phyloP scores from a whole-genome alignment of 306 rosid genomes.

The Myrica gale region DNA sequence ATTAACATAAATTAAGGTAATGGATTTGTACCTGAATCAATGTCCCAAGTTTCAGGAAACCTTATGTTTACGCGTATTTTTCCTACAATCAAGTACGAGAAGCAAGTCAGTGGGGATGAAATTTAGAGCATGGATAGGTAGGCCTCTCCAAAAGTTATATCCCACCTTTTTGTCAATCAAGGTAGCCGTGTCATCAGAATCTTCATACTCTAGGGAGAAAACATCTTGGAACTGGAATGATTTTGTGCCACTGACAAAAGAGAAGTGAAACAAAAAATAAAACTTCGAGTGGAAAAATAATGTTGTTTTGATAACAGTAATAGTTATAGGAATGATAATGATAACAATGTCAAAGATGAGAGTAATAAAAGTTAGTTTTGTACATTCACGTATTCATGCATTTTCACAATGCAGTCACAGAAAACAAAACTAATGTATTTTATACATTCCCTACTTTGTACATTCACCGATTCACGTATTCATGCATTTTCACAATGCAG shows the following conservation, averaged over 20 bases:
- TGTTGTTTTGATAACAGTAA: background rate
- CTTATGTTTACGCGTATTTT: too few relatives aligned
- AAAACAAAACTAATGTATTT: background rate
- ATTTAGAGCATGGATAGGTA: conserved; percentile 20
- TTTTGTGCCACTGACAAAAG: conserved; percentile 61
- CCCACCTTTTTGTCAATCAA: conserved; percentile 95
- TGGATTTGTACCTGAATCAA: too few relatives aligned
- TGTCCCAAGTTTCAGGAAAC: too few relatives aligned
- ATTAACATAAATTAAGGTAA: too few relatives aligned
- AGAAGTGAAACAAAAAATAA: too few relatives aligned
- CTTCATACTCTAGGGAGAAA: conserved; percentile 88
- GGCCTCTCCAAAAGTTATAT: conserved; percentile 22
- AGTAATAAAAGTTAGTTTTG: conserved; percentile 7
- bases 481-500: conserved; percentile 21
- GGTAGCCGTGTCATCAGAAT: conserved; percentile 82
- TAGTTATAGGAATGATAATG: background rate
- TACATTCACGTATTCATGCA: conserved; percentile 19
- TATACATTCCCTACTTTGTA: conserved; percentile 60
- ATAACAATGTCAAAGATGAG: too few relatives aligned
- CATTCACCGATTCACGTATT: too few relatives aligned
- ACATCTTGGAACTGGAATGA: conserved; percentile 88
- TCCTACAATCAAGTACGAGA: conserved; percentile 53
- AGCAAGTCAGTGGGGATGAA: conserved; percentile 28
- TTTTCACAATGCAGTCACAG: conserved; percentile 19
- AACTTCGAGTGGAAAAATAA: conserved; percentile 1